Base-by-base conservation (phyloP, 495 filamentous ascomycete genomes). In the Talaromyces ruber region DNA sequence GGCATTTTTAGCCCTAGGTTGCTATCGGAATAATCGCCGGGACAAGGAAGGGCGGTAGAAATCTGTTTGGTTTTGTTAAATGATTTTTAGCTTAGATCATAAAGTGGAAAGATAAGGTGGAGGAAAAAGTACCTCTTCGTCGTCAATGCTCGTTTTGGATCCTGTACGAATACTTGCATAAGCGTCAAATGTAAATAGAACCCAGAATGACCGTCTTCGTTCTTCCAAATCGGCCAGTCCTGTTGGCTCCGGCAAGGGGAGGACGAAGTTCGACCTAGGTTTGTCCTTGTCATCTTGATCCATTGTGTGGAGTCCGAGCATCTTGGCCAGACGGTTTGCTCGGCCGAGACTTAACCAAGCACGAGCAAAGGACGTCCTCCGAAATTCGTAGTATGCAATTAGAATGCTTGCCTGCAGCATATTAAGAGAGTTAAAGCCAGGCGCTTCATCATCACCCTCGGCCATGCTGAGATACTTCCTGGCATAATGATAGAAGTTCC, bases 151-250 rank as follows among this genome's bases (percentile, higher is more conserved):
- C 88, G 93, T 89, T 2, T 91, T 91, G 89, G 91, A 94, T 2
- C 90, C 90, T 11, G 90, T 94, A 14, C 90, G 90, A 59, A 94
- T 91, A 72, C 89, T 92, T 2, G 90, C 89, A 68, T 91, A 93
- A 50, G 91, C 82, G 70, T 94, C 90, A 59, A 86, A 70, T 64
- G 85, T 89, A 69, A 91, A 94, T 3, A 85, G 82, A 81, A 90
- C 85, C 90, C 90, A 94, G 64, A 93, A 94, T 0, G 90, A 92
- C 63, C 90, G 77, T 63, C 90, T 81, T 66, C 90, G 76, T 71
- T 94, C 90, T 72, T 93, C 90, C 55, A 77, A 74, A 72, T 94
- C 90, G 3, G 86, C 91, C 6, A 56, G 53, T n/a, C 53, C 25
- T 3, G 25, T n/a, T 6, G 21, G 21, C 25, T 26, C 53, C 25